Evolutionary conservation across 495 filamentous ascomycete genomes (phyloP).

Genomic region (Arthonia radiata): DNA sequence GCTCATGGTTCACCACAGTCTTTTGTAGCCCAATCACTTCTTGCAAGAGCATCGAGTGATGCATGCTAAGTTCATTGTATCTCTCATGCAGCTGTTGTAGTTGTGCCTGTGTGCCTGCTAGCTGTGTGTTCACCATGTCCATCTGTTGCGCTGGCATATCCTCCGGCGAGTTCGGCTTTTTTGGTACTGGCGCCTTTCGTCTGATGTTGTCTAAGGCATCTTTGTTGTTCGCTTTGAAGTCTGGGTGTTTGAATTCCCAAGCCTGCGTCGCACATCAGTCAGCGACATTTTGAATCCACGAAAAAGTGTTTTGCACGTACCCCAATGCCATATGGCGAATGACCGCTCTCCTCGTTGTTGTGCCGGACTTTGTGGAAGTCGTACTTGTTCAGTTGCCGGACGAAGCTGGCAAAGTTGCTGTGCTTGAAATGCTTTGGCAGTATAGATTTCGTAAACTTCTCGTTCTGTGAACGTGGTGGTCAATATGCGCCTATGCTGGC

Average conservation of each 20-base stretch:
- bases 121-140: conserved; percentile 63
- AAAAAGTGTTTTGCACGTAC: too few species aligned
- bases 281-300: conserved; percentile 2
- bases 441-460: conserved; percentile 94
- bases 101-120: conserved; percentile 77
- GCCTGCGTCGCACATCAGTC: conserved; percentile 27
- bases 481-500: too few species aligned
- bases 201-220: conserved; percentile 93
- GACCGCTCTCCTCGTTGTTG: conserved; percentile 79
- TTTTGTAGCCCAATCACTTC: conserved; percentile 77
- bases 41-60: conserved; percentile 67
- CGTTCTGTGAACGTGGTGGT: conserved; percentile 39
- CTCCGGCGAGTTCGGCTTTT: conserved; percentile 36
- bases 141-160: conserved; percentile 75
- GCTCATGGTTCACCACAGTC: conserved; percentile 60
- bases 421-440: conserved; percentile 98
- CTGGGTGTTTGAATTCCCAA: conserved; percentile 96
- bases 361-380: conserved; percentile 98
- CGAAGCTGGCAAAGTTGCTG: conserved; percentile 97
- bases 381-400: conserved; percentile 96
- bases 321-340: conserved; percentile 74
- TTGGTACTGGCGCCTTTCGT: conserved; percentile 78
- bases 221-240: conserved; percentile 87
- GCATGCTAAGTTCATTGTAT: conserved; percentile 61
- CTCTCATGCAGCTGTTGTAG: conserved; percentile 65